phyloP scores from a whole-genome alignment of 2,329 filamentous ascomycete genomes.

The Bipolaris victoriae region DNA sequence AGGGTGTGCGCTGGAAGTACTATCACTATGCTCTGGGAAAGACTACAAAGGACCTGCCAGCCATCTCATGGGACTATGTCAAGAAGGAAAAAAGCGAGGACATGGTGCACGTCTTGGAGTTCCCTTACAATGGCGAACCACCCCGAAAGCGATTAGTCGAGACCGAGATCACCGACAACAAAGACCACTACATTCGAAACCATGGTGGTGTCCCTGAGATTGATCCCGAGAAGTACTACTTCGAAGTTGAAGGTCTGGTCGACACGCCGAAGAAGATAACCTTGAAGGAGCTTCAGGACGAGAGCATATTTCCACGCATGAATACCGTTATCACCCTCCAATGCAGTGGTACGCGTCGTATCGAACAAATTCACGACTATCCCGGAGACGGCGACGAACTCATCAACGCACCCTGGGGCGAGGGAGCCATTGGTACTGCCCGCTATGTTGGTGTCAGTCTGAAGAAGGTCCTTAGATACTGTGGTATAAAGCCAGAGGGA shows the following conservation, averaged over 20 bases:
- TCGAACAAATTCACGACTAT: constrained; percentile 71
- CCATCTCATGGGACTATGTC: constrained; percentile 60
- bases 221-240: constrained; percentile 60
- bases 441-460: constrained; percentile 67
- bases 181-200: constrained; percentile 71
- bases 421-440: constrained; percentile 71
- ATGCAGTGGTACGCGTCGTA: constrained; percentile 71
- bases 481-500: constrained; percentile 62
- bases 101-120: constrained; percentile 57
- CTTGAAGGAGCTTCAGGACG: constrained; percentile 65
- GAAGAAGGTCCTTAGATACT: constrained; percentile 73
- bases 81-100: constrained; percentile 54
- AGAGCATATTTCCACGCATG: constrained; percentile 64
- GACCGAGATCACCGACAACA: constrained; percentile 66
- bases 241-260: constrained; percentile 67
- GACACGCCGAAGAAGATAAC: constrained; percentile 63
- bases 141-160: constrained; percentile 60
- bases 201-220: constrained; percentile 74
- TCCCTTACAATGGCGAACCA: constrained; percentile 57
- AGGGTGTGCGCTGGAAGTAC: constrained; percentile 55
- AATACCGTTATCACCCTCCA: constrained; percentile 68
- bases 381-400: constrained; percentile 71
- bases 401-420: constrained; percentile 49
- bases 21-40: constrained; percentile 54
- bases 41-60: constrained; percentile 55